phyloP scores from a whole-genome alignment of 192 early-diverging fungal species.

The Blastocladiella britannica region DNA sequence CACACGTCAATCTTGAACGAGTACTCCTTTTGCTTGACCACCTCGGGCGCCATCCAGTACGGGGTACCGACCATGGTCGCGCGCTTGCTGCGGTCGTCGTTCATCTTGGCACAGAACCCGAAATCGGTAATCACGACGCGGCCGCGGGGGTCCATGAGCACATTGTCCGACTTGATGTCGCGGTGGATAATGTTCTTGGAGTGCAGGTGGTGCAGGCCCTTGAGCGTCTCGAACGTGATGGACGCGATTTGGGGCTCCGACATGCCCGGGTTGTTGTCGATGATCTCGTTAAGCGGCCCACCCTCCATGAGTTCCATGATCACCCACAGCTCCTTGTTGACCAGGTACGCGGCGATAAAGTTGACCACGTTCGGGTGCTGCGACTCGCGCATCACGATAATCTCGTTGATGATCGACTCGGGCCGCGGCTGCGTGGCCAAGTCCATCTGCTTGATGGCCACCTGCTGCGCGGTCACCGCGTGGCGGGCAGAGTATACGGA shows the following conservation, averaged over 20 bases:
- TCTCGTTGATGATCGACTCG: conserved; percentile 81
- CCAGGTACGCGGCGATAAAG: conserved; percentile 77
- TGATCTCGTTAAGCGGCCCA: conserved; percentile 88
- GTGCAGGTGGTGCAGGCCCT: conserved; percentile 64
- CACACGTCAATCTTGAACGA: conserved; percentile 85
- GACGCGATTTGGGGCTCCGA: conserved; percentile 86
- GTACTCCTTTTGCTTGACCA: conserved; percentile 79
- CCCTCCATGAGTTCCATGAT: conserved; percentile 99
- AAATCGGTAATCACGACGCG: conserved; percentile 45
- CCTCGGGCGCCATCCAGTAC: conserved; percentile 98
- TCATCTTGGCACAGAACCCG: conserved; percentile 65
- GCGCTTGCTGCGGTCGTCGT: conserved; percentile 39
- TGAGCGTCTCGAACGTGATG: conserved; percentile 73
- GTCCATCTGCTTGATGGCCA: conserved; percentile 91
- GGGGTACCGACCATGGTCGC: conserved; percentile 68
- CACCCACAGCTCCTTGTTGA: conserved; percentile 83
- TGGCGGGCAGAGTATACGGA: conserved; percentile 88
- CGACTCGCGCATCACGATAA: conserved; percentile 81
- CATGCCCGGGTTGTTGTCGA: conserved; percentile 76
- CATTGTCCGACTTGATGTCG: conserved; percentile 79
- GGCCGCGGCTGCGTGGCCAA: conserved; percentile 66
- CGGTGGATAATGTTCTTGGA: conserved; percentile 66
- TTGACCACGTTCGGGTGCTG: conserved; percentile 93
- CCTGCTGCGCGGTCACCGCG: conserved; percentile 44
- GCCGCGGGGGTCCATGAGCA: not conserved